A percentile compares a stretch with the other conserved stretches of the same genome.
These are phyloP conservation scores for Pichia norvegensis DNA, from an alignment of 1,139 yeast species.

Conservation along the genomic window DNA sequence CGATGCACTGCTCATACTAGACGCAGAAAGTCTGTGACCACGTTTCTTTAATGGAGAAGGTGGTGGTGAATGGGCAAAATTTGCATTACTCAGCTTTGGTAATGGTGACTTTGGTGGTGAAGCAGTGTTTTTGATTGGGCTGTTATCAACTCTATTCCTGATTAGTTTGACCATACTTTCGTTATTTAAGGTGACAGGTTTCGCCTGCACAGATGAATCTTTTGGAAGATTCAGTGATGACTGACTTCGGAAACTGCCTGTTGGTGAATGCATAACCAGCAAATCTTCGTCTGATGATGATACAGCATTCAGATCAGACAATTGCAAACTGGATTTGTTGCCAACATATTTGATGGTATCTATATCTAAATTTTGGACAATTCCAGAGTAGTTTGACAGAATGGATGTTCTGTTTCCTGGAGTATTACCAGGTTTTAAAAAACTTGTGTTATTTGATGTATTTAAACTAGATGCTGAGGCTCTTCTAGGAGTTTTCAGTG, in stretches of 20 bases:
- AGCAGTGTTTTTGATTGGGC: constrained; percentile 6
- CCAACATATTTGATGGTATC: constrained; percentile 35
- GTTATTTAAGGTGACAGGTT: background rate
- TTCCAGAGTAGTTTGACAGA: constrained; percentile 39
- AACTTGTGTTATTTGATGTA: background rate
- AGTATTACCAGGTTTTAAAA: background rate
- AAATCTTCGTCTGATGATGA: constrained; percentile 5
- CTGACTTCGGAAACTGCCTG: background rate
- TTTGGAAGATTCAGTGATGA: background rate
- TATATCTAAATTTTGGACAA: constrained; percentile 37
- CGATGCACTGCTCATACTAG: constrained; percentile 5
- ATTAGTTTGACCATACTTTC: constrained; percentile 8
- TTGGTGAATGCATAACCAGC: constrained; percentile 3
- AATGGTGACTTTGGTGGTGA: constrained; percentile 15
- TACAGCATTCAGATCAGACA: constrained; percentile 5
- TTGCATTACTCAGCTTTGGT: constrained; percentile 5
- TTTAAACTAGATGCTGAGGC: background rate
- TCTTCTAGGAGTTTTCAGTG: background rate
- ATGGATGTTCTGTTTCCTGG: constrained; percentile 33
- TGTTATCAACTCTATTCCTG: constrained; percentile 2
- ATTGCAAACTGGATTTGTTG: constrained; percentile 17
- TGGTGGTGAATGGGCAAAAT: background rate
- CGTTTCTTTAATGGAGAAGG: constrained; percentile 8
- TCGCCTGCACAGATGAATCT: background rate
- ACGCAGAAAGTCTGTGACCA: constrained; percentile 1